Percentiles rank a stretch among this genome's conserved stretches.
Conservation (phyloP, 2,329 filamentous ascomycete species). For the Ophiostoma himal-ulmi region DNA sequence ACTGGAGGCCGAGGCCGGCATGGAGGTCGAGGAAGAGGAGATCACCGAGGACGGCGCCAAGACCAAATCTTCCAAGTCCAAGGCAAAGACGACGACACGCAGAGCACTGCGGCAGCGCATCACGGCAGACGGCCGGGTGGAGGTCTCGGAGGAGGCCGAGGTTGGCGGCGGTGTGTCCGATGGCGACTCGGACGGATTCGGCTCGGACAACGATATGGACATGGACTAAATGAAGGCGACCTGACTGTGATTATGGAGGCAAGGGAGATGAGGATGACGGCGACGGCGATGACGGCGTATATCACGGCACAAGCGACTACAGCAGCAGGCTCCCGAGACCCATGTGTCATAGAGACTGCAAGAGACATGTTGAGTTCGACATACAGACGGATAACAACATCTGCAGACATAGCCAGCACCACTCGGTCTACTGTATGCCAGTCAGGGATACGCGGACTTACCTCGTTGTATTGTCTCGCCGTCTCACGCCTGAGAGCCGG, state of each 20-base stretch:
- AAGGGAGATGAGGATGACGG: background rate
- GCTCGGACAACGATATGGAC: conserved; percentile 23
- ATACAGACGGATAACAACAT: background rate
- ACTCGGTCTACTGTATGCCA: background rate
- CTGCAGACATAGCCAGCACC: background rate
- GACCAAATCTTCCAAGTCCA: conserved; percentile 19
- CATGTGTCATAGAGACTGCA: background rate
- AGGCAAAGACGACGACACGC: conserved; percentile 30
- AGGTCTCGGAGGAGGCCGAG: conserved; percentile 32
- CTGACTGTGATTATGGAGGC: background rate
- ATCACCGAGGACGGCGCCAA: conserved; percentile 30
- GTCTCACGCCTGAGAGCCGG: background rate
- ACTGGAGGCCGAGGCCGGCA: conserved; percentile 35
- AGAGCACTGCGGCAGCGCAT: conserved; percentile 37
- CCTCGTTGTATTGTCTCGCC: background rate
- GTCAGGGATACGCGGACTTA: background rate
- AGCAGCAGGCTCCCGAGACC: background rate
- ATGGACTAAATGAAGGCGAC: conserved; percentile 18
- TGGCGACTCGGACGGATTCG: conserved; percentile 29
- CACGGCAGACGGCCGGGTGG: conserved; percentile 36
- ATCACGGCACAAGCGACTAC: background rate
- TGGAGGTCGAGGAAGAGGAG: conserved; percentile 52
- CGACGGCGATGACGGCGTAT: background rate
- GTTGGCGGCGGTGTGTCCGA: conserved; percentile 28
- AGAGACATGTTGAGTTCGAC: background rate